phyloP scores from a whole-genome alignment of 495 filamentous ascomycete genomes.

The Aspergillus nidulans region DNA sequence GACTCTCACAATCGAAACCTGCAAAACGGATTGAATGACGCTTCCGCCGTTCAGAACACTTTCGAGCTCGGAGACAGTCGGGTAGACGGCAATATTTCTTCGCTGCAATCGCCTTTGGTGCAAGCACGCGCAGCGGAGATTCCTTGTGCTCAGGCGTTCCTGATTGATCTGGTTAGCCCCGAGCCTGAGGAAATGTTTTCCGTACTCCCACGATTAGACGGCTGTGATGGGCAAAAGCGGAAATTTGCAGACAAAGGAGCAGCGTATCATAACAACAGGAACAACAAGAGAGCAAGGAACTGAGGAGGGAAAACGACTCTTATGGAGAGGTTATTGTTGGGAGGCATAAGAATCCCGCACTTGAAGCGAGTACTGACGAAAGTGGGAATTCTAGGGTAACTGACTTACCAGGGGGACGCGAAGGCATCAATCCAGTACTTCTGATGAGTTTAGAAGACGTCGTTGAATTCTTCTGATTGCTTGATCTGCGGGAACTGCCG shows the following conservation, averaged over 20 bases:
- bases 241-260: neutral
- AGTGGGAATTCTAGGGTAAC: neutral
- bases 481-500: neutral
- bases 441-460: slow-evolving; percentile 38
- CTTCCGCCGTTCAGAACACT: neutral
- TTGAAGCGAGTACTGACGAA: neutral
- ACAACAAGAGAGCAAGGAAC: neutral
- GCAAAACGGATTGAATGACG: neutral
- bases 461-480: slow-evolving; percentile 30
- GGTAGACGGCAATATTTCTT: neutral
- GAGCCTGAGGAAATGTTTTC: neutral
- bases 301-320: neutral
- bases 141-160: neutral
- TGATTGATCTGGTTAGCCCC: neutral
- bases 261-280: neutral
- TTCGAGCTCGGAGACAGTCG: neutral
- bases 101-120: neutral
- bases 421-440: slow-evolving; percentile 33
- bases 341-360: neutral
- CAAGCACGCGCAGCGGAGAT: neutral
- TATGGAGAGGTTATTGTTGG: too few species aligned
- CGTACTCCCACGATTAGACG: neutral
- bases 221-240: neutral
- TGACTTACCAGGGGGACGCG: slow-evolving; percentile 19
- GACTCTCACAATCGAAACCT: neutral